Evolutionary conservation across 306 rosid species (phyloP).

Genomic region (Medicago lupulina): DNA sequence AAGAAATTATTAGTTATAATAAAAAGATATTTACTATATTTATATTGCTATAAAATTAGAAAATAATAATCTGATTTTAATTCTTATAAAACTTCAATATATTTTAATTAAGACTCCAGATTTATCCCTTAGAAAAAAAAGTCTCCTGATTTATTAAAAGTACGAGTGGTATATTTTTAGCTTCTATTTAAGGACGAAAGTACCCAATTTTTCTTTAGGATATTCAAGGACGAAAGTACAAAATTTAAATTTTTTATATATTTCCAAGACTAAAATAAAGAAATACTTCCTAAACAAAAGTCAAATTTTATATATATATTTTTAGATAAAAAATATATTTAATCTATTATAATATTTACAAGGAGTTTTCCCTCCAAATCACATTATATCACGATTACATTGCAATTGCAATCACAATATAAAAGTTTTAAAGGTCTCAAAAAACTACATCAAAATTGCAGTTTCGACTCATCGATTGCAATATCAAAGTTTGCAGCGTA

Average conservation of each 20-base stretch:
- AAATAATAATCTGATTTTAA: neutral
- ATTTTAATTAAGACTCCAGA: neutral
- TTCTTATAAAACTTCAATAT: neutral
- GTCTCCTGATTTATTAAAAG: neutral
- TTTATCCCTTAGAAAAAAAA: neutral
- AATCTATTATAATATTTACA: neutral
- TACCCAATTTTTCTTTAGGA: neutral
- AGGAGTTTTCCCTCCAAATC: neutral
- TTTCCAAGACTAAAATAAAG: neutral
- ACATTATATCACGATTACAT: neutral
- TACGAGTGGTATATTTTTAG: neutral
- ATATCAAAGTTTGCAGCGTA: no score
- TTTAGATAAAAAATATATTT: neutral
- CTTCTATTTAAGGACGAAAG: neutral
- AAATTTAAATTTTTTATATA: neutral
- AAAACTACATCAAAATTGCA: no score
- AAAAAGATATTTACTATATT: neutral
- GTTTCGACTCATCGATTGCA: no score
- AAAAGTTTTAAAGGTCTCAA: no score
- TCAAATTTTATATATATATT: neutral
- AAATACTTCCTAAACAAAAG: neutral
- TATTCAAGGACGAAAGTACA: neutral
- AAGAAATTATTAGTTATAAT: neutral
- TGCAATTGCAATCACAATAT: no score
- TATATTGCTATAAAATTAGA: neutral